Evolutionary conservation across 495 filamentous ascomycete species (phyloP).

Genomic region (Podospora pseudopauciseta): DNA sequence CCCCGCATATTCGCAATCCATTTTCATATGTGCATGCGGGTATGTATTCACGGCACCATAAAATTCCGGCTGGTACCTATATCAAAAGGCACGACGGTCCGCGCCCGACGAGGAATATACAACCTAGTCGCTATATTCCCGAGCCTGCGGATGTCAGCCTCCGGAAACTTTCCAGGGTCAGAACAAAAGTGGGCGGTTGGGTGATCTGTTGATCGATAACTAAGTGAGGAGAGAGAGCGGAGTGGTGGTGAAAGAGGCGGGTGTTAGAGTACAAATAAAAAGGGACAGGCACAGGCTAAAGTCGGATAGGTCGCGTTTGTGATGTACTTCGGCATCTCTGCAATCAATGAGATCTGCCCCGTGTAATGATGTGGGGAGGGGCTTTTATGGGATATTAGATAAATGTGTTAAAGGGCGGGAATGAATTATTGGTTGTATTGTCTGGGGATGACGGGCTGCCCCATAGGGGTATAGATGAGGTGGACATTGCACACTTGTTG

Average conservation of each 20-base stretch:
- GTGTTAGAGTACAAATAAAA: background rate
- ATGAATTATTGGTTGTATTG: background rate
- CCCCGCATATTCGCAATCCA: background rate
- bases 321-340: background rate
- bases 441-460: background rate
- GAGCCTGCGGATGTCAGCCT: background rate
- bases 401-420: background rate
- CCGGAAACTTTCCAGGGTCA: background rate
- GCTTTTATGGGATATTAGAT: background rate
- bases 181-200: background rate
- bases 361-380: background rate
- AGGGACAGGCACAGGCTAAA: background rate
- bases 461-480: background rate
- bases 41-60: background rate
- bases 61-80: background rate
- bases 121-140: background rate
- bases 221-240: background rate
- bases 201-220: background rate
- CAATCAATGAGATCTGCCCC: background rate
- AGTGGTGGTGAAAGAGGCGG: background rate
- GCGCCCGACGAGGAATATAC: background rate
- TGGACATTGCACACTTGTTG: background rate
- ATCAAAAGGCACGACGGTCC: background rate
- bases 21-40: background rate
- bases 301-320: background rate